phyloP scores from a whole-genome alignment of 2,329 filamentous ascomycete species.

The Fusarium proliferatum region DNA sequence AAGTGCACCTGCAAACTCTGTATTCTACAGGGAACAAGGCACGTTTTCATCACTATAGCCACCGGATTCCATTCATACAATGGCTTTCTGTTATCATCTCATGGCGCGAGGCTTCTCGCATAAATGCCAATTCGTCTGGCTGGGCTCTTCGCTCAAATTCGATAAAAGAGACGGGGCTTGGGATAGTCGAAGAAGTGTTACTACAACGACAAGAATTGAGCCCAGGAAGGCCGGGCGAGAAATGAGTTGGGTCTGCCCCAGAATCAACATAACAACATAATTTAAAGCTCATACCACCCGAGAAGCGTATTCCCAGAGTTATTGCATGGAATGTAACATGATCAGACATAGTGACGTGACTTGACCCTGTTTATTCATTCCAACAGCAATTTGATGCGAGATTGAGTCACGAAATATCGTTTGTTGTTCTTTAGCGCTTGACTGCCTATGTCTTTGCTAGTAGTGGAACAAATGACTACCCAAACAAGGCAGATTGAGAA shows the following conservation, averaged over 20 bases:
- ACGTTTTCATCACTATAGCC: constrained; percentile 3
- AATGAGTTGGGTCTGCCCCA: constrained; percentile 1
- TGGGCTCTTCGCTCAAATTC: constrained; percentile 6
- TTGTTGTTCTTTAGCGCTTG: constrained; percentile 6
- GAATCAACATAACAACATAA: constrained; percentile 1
- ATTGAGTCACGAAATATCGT: neutral
- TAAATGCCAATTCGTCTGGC: constrained; percentile 3
- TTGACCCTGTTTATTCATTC: neutral
- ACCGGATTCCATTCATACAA: constrained; percentile 6
- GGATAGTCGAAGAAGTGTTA: neutral
- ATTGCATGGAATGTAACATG: neutral
- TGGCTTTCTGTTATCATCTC: neutral
- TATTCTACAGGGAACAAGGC: neutral
- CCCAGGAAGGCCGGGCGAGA: neutral
- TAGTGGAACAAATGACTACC: constrained; percentile 3
- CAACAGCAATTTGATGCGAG: constrained; percentile 5
- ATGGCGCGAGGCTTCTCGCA: constrained; percentile 22
- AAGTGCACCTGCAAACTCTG: neutral
- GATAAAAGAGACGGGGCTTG: constrained; percentile 6
- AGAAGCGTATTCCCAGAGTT: neutral
- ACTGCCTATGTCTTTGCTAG: neutral
- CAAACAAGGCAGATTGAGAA: neutral
- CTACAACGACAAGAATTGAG: neutral
- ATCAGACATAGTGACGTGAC: neutral
- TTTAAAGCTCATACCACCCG: neutral